Base-by-base conservation (phyloP, 2,329 filamentous ascomycete species). In the Akanthomyces dipterigenus region DNA sequence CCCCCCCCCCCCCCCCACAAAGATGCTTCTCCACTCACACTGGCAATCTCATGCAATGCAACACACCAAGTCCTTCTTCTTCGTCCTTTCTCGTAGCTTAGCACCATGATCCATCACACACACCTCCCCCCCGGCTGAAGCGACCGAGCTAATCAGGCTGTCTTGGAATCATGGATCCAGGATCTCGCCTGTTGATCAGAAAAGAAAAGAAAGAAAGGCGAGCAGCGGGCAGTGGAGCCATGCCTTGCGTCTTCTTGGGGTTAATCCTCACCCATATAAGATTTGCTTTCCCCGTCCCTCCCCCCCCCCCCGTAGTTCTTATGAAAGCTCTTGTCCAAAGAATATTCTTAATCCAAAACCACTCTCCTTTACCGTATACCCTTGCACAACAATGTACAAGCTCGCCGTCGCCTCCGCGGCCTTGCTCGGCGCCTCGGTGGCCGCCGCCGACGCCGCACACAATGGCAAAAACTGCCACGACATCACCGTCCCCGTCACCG, bases 401-500 rank as follows among this genome's bases (percentile, higher is more conserved):
- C 34, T 65, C 24, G 34, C 69, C 26, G 34, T 71, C 7, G 24
- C 38, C 26, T 59, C 56, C 16, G 51, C 73, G 36, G 55, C 65
- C 34, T 63, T 74, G 26, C 63, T 69, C 22, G 63, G 65, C 26
- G 62, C 66, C n/a, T 67, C 67, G 16, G 65, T 71, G 49, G 75
- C 76, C 8, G 59, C 50, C 31, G 50, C 63, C 40, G 62, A 72
- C 24, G 65, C 69, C 28, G 61, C 67, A 14, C 68, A 67, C 20
- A 65, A 71, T 50, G 75, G 76, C 11, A 71, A 74, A 34, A 68
- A 71, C 16, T 80, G 78, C 67, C 69, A 65, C 42, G 80, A 87
- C 63, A 67, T 87, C 36, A 82, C 77, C 1, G 77, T 89, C 5
- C 80, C 83, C 1, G 76, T 88, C 24, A 49, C 51, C 24, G 59